Conservation (phyloP, 2,329 filamentous ascomycete species). For the Colletotrichum orbiculare region DNA sequence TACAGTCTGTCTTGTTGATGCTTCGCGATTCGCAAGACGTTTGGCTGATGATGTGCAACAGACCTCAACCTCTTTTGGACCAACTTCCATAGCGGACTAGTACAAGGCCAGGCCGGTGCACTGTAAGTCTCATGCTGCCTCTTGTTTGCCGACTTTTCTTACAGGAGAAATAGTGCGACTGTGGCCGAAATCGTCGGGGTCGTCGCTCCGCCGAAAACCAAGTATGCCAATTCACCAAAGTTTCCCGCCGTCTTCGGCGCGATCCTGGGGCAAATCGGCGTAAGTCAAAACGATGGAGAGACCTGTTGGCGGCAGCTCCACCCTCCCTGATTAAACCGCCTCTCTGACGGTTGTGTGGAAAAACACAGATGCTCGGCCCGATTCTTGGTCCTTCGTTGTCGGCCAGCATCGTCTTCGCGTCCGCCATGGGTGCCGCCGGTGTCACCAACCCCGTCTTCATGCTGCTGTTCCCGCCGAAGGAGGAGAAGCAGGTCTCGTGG, state of each 20-base stretch:
- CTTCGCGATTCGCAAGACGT: no score
- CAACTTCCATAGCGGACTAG: slow-evolving; percentile 15
- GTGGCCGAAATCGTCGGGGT: slow-evolving; percentile 23
- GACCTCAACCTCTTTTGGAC: slow-evolving; percentile 23
- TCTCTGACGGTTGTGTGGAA: not conserved
- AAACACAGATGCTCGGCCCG: not conserved
- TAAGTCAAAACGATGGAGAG: not conserved
- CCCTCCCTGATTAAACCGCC: no score
- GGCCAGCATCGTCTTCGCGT: not conserved
- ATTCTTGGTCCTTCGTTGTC: not conserved
- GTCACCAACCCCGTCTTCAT: not conserved
- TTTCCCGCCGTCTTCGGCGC: slow-evolving; percentile 8
- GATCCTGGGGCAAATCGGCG: slow-evolving; percentile 5
- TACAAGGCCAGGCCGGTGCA: slow-evolving; percentile 19
- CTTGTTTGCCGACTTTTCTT: not conserved
- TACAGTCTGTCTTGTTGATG: not conserved
- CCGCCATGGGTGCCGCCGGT: not conserved
- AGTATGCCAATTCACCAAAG: not conserved
- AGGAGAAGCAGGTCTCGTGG: slow-evolving; percentile 4
- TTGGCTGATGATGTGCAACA: not conserved
- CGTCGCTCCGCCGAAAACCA: not conserved
- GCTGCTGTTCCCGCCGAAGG: not conserved
- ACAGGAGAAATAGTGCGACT: not conserved
- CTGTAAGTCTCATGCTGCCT: not conserved
- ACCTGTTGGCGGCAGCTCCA: no score